Percentiles rank a stretch among this genome's conserved stretches.
Conservation (phyloP, 768 basidiomycete species). For the Asterophora parasitica region DNA sequence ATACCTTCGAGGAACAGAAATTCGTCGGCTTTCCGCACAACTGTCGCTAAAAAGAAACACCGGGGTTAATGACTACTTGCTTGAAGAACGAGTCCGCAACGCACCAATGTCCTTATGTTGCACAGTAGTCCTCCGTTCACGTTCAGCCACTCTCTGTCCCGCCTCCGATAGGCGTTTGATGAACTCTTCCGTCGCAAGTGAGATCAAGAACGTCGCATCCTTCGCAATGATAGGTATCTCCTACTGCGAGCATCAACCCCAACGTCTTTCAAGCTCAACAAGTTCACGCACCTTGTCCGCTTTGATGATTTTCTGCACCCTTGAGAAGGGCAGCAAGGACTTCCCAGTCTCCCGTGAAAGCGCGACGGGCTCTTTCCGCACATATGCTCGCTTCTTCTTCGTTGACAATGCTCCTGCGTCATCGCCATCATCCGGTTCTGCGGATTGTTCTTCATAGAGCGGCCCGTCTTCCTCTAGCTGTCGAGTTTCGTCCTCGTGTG, state of each 20-base stretch:
- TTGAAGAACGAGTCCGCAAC: conserved; percentile 17
- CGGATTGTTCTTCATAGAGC: background rate
- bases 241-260: conserved; percentile 28
- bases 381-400: conserved; percentile 23
- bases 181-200: conserved; percentile 86
- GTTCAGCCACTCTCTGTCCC: conserved; percentile 61
- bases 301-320: conserved; percentile 82
- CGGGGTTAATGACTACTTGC: background rate
- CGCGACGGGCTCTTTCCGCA: conserved; percentile 23
- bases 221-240: conserved; percentile 71
- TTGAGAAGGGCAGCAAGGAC: conserved; percentile 66
- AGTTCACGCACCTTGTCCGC: conserved; percentile 63
- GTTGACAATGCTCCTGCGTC: conserved; percentile 6
- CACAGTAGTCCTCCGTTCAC: conserved; percentile 70
- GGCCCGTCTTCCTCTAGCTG: background rate
- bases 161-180: conserved; percentile 71
- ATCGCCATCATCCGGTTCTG: background rate
- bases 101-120: conserved; percentile 78
- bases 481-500: background rate
- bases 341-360: conserved; percentile 48
- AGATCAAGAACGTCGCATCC: conserved; percentile 76
- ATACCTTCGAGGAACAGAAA: conserved; percentile 76
- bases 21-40: conserved; percentile 65
- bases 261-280: background rate
- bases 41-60: conserved; percentile 39